Evolutionary conservation across 257 asterid species (phyloP), one percentile per base, ranked within the genome.

Genomic region (Buddleja alternifolia): DNA sequence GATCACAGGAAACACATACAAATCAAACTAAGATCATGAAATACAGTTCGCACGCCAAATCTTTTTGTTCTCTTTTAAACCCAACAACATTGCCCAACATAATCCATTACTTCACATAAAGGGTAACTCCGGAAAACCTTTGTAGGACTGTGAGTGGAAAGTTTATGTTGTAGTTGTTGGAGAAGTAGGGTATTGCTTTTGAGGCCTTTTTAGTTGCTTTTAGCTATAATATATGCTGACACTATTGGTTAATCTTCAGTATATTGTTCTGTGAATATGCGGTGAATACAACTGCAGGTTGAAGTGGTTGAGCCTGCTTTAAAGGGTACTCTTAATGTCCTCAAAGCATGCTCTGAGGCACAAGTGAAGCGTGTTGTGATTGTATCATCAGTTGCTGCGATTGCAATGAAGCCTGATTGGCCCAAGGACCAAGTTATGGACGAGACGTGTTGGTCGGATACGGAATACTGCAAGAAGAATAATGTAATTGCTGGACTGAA

Each of bases 361-460:
- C 86, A 84, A 54, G 77, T 90, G 17, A 66, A 67, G 64, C 88
- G 93, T 14, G 83, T 80, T 53, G 95, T 90, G 9, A 42, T 77
- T 48, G 96, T 92, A 16, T 92, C 98, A 54, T 92, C 98, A 4
- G 60, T 7, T 21, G 83, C 82, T 41, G 96, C 98, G n/a, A 41
- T 86, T 42, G 0, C 0, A 11, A 10, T 84, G 84, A 83, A 81
- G 73, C 98, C 97, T 19, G 76, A 67, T 34, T 88, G 86, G 91
- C 87, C 91, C 21, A 70, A 83, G 69, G 87, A 73, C 75, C 79
- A 60, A 65, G 77, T 75, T 42, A 71, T 74, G 47, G 90, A 86
- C 7, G 98, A 92, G 87, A 58, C 63, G 32, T 88, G 96, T 77
- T 92, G 98, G 98, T 92, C 98, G 3, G 96, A 92, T 62, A 24